A percentile compares a stretch with the other conserved stretches of the same genome.
Evolutionary conservation across 352 stramenopile genomes (phyloP).

Genomic region (Phytopythium ostracodes): DNA sequence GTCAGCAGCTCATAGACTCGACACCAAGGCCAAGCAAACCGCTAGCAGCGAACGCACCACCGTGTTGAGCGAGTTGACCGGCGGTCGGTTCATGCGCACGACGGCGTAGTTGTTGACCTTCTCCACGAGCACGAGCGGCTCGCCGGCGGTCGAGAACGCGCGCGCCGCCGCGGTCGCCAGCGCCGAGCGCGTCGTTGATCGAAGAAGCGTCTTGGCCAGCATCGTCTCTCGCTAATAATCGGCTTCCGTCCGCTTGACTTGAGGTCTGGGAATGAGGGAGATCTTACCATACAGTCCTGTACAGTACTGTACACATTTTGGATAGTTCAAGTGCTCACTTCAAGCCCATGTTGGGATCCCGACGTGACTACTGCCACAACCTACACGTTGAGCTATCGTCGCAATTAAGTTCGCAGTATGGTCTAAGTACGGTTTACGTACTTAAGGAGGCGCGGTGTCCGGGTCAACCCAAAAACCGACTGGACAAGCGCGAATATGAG

Average conservation of each 20-base stretch:
- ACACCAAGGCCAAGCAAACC: too few relatives aligned
- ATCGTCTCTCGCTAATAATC: conserved; percentile 8
- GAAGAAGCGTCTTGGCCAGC: conserved; percentile 10
- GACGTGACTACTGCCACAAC: neutral
- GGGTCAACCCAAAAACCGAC: neutral
- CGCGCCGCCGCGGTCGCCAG: conserved; percentile 6
- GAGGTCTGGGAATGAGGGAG: neutral
- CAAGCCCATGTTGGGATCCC: neutral
- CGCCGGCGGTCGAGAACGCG: conserved; percentile 24
- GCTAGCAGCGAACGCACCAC: conserved; percentile 20
- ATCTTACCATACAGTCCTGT: neutral
- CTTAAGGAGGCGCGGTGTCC: neutral
- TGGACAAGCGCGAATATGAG: conserved; percentile 11
- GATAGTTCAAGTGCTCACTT: neutral
- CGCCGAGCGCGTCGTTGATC: neutral
- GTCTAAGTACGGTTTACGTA: neutral
- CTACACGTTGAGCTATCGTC: neutral
- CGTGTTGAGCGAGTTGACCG: conserved; percentile 81
- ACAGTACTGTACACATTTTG: neutral
- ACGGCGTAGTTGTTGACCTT: conserved; percentile 70
- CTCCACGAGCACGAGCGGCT: conserved; percentile 70
- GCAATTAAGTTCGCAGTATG: neutral
- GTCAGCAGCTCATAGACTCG: neutral
- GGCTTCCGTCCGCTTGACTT: neutral
- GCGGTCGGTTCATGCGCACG: conserved; percentile 73